These are phyloP conservation scores for Candida incommunis DNA, from an alignment of 805 yeast genomes.

Conservation along the genomic window DNA sequence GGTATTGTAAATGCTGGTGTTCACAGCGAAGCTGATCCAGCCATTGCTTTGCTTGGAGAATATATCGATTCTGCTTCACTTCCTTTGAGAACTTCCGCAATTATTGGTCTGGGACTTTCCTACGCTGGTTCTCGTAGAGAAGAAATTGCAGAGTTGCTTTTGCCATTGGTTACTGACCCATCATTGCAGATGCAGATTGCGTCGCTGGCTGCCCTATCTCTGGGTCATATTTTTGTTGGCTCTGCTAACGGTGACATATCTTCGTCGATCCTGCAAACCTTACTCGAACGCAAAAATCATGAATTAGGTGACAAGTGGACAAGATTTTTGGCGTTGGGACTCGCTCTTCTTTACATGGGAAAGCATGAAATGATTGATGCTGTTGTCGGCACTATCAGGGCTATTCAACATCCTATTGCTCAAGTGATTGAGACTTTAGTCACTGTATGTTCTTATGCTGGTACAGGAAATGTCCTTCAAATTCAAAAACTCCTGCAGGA, in stretches of 20 bases:
- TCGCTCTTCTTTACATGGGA: slow-evolving; percentile 85
- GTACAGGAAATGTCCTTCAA: slow-evolving; percentile 93
- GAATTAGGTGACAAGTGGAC: slow-evolving; percentile 81
- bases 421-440: slow-evolving; percentile 80
- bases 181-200: slow-evolving; percentile 64
- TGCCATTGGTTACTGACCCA: slow-evolving; percentile 73
- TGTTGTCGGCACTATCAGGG: slow-evolving; percentile 83
- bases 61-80: slow-evolving; percentile 53
- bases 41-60: slow-evolving; percentile 69
- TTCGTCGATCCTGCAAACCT: slow-evolving; percentile 78
- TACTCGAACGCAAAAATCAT: slow-evolving; percentile 66
- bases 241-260: slow-evolving; percentile 91
- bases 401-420: slow-evolving; percentile 89
- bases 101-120: slow-evolving; percentile 84
- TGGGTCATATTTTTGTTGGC: slow-evolving; percentile 92
- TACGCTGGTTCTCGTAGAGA: slow-evolving; percentile 89
- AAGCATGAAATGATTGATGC: slow-evolving; percentile 85
- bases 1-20: slow-evolving; percentile 88
- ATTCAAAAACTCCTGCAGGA: slow-evolving; percentile 83
- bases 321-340: slow-evolving; percentile 78
- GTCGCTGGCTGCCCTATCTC: slow-evolving; percentile 75
- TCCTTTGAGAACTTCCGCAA: slow-evolving; percentile 62
- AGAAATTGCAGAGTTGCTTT: slow-evolving; percentile 59
- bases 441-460: slow-evolving; percentile 88
- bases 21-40: slow-evolving; percentile 91